Percentiles rank a stretch among this genome's conserved stretches.
Evolutionary conservation across 2,329 filamentous ascomycete genomes (phyloP).

Genomic region (Arthroderma sp.): DNA sequence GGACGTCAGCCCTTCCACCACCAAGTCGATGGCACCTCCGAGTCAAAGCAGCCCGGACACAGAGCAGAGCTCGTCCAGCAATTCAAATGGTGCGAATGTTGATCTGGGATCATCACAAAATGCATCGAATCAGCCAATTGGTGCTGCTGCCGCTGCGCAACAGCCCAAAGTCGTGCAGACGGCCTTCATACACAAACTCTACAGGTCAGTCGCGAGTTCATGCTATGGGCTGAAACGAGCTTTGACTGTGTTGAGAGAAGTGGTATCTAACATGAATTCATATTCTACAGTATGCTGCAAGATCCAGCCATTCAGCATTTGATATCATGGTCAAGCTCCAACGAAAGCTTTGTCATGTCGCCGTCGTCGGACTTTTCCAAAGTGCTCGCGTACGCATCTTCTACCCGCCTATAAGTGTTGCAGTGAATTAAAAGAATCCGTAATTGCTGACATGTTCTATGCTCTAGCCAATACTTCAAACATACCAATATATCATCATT

Average conservation of each 20-base stretch:
- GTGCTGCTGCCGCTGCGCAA: constrained; percentile 49
- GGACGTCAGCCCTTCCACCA: constrained; percentile 40
- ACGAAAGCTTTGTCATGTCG: constrained; percentile 98
- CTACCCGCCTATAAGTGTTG: constrained; percentile 9
- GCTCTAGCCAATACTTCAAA: constrained; percentile 84
- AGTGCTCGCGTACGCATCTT: constrained; percentile 69
- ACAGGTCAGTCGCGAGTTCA: constrained; percentile 55
- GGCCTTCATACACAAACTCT: constrained; percentile 97
- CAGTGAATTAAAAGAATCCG: background rate
- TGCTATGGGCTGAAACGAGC: background rate
- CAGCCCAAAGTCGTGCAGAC: constrained; percentile 97
- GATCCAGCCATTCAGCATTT: constrained; percentile 85
- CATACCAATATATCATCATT: constrained; percentile 99
- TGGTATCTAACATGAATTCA: background rate
- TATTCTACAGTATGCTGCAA: constrained; percentile 70
- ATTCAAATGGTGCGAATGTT: constrained; percentile 10
- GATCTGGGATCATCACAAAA: constrained; percentile 14
- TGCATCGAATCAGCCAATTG: constrained; percentile 23
- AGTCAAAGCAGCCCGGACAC: constrained; percentile 36
- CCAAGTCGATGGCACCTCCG: constrained; percentile 36
- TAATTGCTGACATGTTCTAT: background rate
- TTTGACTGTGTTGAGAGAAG: background rate
- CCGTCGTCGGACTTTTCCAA: constrained; percentile 96
- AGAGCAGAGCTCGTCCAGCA: constrained; percentile 29
- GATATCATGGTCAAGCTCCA: constrained; percentile 87